These are phyloP conservation scores for Rhizophagus sp. DNA, from an alignment of 192 early-diverging fungal species.

Conservation along the genomic window DNA sequence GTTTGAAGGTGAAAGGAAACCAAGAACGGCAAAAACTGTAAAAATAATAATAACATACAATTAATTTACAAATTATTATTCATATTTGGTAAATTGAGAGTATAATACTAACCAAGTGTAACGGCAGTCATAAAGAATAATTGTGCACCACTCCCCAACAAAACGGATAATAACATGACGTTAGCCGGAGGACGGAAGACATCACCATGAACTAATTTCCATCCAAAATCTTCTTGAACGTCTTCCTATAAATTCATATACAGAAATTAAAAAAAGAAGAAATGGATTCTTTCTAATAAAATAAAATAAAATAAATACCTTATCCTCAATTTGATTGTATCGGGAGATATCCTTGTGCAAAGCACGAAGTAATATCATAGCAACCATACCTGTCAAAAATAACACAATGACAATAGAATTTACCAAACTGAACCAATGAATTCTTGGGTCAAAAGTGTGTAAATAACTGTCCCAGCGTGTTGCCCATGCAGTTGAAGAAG, in stretches of 20 bases:
- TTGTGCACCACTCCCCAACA: slow-evolving; percentile 84
- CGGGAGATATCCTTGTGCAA: slow-evolving; percentile 91
- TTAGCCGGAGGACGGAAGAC: slow-evolving; percentile 91
- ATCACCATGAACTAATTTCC: slow-evolving; percentile 97
- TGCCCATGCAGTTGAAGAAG: slow-evolving; percentile 69
- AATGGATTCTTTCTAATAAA: slow-evolving; percentile 28
- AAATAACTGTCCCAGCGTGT: slow-evolving; percentile 88
- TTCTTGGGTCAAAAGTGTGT: slow-evolving; percentile 83
- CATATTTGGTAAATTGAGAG: background rate
- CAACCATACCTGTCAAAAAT: slow-evolving; percentile 89
- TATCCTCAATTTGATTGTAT: slow-evolving; percentile 73
- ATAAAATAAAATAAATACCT: slow-evolving; percentile 28
- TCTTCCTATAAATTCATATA: slow-evolving; percentile 51
- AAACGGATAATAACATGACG: slow-evolving; percentile 72
- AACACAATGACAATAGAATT: slow-evolving; percentile 94
- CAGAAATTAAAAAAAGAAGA: slow-evolving; percentile 30
- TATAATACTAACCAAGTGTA: slow-evolving; percentile 49
- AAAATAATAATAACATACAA: background rate
- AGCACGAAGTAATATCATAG: slow-evolving; percentile 84
- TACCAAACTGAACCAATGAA: slow-evolving; percentile 94
- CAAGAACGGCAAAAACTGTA: slow-evolving; percentile 87
- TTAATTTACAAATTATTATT: background rate
- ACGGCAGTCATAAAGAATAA: slow-evolving; percentile 72
- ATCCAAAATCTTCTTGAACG: slow-evolving; percentile 93
- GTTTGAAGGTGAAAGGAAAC: slow-evolving; percentile 90